A percentile compares a stretch with the other conserved stretches of the same genome.
These are phyloP conservation scores for Ulvella scutata DNA, from an alignment of 139 green algal species.

Conservation along the genomic window DNA sequence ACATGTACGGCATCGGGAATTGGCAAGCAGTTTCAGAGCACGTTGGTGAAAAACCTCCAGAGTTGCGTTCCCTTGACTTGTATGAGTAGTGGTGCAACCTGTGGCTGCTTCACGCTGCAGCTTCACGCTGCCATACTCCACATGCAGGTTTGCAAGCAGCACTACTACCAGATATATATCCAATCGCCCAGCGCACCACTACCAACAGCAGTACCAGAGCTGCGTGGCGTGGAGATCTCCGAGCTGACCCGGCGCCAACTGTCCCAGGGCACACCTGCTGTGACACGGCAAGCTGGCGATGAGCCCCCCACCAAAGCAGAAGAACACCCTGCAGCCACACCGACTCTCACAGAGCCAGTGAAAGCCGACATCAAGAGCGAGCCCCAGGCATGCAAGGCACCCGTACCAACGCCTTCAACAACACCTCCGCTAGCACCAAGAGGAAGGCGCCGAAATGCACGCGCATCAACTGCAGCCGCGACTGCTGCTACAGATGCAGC, in stretches of 20 bases:
- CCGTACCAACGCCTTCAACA: neutral
- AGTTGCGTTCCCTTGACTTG: neutral
- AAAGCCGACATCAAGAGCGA: too few relatives aligned
- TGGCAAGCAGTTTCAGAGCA: conserved; percentile 74
- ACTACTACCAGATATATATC: conserved; percentile 78
- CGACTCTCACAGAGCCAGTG: too few relatives aligned
- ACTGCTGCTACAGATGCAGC: neutral
- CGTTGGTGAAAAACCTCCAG: conserved; percentile 55
- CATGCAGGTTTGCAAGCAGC: conserved; percentile 40
- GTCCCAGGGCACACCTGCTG: conserved; percentile 3
- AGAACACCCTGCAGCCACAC: too few relatives aligned
- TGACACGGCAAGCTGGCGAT: neutral
- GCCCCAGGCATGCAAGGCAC: neutral
- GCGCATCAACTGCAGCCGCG: neutral
- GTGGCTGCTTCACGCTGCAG: neutral
- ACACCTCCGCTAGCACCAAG: neutral
- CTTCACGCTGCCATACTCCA: neutral
- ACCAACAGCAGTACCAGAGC: conserved; percentile 34
- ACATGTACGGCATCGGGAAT: conserved; percentile 79
- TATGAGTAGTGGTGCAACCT: neutral
- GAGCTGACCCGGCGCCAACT: conserved; percentile 7
- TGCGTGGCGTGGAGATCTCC: conserved; percentile 17
- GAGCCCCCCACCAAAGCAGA: too few relatives aligned
- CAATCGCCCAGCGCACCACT: conserved; percentile 40
- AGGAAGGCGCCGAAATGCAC: neutral